These are phyloP conservation scores for Neofusicoccum ribis DNA, from an alignment of 2,329 filamentous ascomycete species.

Conservation along the genomic window DNA sequence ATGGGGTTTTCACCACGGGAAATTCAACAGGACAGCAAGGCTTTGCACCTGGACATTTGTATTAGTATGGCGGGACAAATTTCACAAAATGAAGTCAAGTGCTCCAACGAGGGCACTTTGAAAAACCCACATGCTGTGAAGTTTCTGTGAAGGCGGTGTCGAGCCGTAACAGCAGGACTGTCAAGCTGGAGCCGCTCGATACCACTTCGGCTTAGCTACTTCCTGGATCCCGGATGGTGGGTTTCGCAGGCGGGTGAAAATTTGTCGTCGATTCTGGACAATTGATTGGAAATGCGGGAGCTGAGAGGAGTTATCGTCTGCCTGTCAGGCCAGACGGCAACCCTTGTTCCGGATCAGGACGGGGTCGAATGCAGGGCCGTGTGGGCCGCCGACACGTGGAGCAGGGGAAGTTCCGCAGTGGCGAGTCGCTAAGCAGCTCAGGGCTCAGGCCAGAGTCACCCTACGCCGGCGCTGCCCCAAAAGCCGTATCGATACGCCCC, in stretches of 20 bases:
- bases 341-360: neutral
- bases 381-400: constrained; percentile 12
- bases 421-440: constrained; percentile 3
- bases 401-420: neutral
- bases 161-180: too few relatives aligned
- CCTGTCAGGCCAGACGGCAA: constrained; percentile 5
- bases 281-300: neutral
- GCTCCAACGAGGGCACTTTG: neutral
- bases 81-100: too few relatives aligned
- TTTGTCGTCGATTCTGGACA: too few relatives aligned
- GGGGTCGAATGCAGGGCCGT: neutral
- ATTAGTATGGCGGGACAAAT: neutral
- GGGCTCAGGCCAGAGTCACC: constrained; percentile 16
- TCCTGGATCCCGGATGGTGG: too few relatives aligned
- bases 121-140: neutral
- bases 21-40: neutral
- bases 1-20: neutral
- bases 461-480: neutral
- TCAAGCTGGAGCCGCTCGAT: too few relatives aligned
- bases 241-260: too few relatives aligned
- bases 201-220: too few relatives aligned
- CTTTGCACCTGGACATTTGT: neutral
- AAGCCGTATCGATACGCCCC: neutral
- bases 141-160: neutral
- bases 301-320: neutral